Conservation (phyloP, 805 yeast species). For the Metschnikowia orientalis region DNA sequence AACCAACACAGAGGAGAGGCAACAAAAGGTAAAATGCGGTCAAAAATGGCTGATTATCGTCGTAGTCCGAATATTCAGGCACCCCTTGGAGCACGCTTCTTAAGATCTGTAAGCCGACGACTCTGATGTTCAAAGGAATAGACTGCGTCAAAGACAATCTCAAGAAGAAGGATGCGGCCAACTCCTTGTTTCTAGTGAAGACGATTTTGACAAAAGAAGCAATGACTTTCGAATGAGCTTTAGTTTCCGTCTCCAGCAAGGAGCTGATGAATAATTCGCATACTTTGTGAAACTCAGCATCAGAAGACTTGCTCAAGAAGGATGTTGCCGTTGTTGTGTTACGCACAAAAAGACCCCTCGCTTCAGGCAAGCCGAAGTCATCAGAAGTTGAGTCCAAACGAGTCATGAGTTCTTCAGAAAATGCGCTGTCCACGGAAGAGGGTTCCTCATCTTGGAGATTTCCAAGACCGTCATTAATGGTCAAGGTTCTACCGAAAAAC, state of each 20-base stretch:
- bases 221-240: constrained; percentile 8
- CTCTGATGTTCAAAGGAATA: constrained; percentile 55
- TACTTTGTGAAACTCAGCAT: constrained; percentile 40
- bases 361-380: background rate
- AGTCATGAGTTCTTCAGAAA: constrained; percentile 1
- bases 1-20: constrained; percentile 54
- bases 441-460: background rate
- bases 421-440: background rate
- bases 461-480: constrained; percentile 14
- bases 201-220: constrained; percentile 8
- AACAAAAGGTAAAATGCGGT: constrained; percentile 42
- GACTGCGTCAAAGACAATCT: constrained; percentile 54
- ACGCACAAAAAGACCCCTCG: constrained; percentile 1
- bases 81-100: constrained; percentile 30
- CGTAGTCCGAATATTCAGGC: constrained; percentile 23
- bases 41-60: background rate
- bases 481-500: constrained; percentile 61
- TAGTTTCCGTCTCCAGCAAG: constrained; percentile 22
- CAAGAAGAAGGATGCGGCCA: constrained; percentile 53
- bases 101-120: constrained; percentile 43
- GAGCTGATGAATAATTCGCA: constrained; percentile 43
- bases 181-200: constrained; percentile 24
- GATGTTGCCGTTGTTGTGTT: constrained; percentile 22
- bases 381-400: constrained; percentile 7
- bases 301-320: constrained; percentile 32